A percentile compares a stretch with the other conserved stretches of the same genome.
Conservation (phyloP, 164 flowering plant genomes). For the Saururus chinensis region DNA sequence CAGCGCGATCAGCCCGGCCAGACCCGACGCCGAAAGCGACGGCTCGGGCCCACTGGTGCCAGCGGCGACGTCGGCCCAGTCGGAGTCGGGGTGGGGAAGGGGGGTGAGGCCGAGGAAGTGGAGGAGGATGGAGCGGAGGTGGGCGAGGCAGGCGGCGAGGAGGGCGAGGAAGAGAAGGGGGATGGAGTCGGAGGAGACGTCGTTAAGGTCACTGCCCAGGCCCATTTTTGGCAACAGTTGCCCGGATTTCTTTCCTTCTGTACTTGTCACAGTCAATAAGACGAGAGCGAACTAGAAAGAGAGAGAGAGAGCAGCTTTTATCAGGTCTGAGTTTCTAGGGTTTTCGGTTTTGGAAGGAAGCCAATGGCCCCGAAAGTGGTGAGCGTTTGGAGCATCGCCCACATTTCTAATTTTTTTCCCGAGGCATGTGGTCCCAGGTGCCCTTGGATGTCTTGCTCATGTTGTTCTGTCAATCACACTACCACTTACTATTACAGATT, state of each 20-base stretch:
- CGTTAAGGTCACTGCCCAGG: slow-evolving; percentile 42
- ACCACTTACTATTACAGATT: too few relatives aligned
- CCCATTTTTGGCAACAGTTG: slow-evolving; percentile 61
- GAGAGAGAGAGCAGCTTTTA: too few relatives aligned
- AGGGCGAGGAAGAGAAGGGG: slow-evolving; percentile 39
- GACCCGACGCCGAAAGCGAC: slow-evolving; percentile 29
- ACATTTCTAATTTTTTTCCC: too few relatives aligned
- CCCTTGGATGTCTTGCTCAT: too few relatives aligned
- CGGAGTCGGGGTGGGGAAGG: not conserved
- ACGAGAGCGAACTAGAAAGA: too few relatives aligned
- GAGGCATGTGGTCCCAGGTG: too few relatives aligned
- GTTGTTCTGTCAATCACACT: too few relatives aligned
- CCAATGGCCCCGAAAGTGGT: too few relatives aligned
- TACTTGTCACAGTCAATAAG: too few relatives aligned
- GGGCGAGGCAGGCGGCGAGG: slow-evolving; percentile 34
- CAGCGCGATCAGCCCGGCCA: slow-evolving; percentile 31
- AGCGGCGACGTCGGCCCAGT: slow-evolving; percentile 1
- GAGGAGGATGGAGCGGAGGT: slow-evolving; percentile 23
- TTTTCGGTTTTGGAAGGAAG: too few relatives aligned
- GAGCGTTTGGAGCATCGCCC: too few relatives aligned
- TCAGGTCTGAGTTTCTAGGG: too few relatives aligned
- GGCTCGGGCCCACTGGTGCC: not conserved
- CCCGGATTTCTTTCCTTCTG: slow-evolving; percentile 1
- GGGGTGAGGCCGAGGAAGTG: slow-evolving; percentile 16
- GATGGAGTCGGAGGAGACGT: slow-evolving; percentile 61